Evolutionary conservation across 2,329 filamentous ascomycete genomes (phyloP), one percentile per base, ranked within the genome.

Genomic region (Fusarium agapanthi): DNA sequence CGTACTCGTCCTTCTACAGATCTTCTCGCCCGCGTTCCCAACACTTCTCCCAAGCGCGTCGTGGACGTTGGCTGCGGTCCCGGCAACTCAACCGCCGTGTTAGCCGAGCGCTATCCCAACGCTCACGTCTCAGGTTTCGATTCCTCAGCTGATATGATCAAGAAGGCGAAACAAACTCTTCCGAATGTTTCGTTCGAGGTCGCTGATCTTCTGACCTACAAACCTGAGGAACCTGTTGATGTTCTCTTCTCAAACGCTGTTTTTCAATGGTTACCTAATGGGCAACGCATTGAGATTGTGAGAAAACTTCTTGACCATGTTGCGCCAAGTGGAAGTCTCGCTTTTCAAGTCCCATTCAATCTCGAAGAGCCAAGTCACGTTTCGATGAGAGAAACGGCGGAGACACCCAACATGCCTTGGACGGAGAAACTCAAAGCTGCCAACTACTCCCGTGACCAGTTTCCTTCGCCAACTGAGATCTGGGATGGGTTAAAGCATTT

Each of bases 41-140:
- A 86, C 3, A 71, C 80, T 20, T 61, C 75, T 0, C 80, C 86
- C n/a, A 75, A 80, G 15, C 80, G 77, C 34, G 84, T 90, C 72
- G 81, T 89, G 72, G 89, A 91, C 66, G 81, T 91, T 3, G 89
- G 89, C 72, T 91, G 89, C 77, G 89, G 89, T 0, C 89, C 89
- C 0, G 89, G 86, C 10, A 90, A 90, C 79, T 88, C 86, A 6
- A 90, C 88, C 1, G 78, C 80, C 2, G 84, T 86, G 3, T 82
- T 91, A 4, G 78, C 80, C 9, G 72, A 77, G 6, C 82, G 82
- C 9, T 91, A 86, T 75, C 87, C 88, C 0, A 50, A 78, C 8
- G 85, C 88, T 0, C 64, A 75, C 1, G 73, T 90, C 47, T 80
- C 81, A 0, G 89, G 88, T 15, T 82, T 91, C 50, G 89, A 91